Conservation (phyloP, 1,139 yeast genomes). For the Yamadazyma dushanensis region DNA sequence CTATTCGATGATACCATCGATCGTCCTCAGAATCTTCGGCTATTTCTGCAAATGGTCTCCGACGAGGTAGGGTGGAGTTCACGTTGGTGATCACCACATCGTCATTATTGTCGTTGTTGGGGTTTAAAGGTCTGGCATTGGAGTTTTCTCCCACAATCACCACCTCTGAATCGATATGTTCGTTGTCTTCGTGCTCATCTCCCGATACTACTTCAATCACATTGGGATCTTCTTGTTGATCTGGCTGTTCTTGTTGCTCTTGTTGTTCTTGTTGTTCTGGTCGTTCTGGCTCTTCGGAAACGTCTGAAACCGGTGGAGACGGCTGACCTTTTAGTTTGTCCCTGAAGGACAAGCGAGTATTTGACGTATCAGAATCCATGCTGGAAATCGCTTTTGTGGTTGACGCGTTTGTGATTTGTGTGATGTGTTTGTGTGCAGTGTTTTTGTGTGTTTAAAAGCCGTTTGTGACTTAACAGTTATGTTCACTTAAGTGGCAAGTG, state of each 20-base stretch:
- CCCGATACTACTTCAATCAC: constrained; percentile 7
- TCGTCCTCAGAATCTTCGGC: background rate
- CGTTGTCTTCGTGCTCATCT: constrained; percentile 3
- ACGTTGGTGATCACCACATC: constrained; percentile 13
- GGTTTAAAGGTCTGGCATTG: constrained; percentile 1
- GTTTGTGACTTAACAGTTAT: no score
- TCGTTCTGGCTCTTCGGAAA: background rate
- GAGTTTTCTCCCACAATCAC: constrained; percentile 4
- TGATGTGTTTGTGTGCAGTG: background rate
- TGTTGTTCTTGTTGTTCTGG: background rate
- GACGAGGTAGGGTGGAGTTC: background rate
- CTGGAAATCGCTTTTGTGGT: no score
- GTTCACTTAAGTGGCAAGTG: no score
- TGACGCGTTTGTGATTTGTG: background rate
- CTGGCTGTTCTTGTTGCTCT: no score
- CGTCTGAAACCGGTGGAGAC: no score
- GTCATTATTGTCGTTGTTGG: constrained; percentile 5
- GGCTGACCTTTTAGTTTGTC: no score
- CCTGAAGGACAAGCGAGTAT: no score
- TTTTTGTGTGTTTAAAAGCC: no score
- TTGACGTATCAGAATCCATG: no score
- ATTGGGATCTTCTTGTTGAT: background rate
- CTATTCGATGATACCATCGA: background rate
- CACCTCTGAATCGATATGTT: constrained; percentile 1
- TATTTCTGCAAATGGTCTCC: background rate